phyloP scores from a whole-genome alignment of 495 filamentous ascomycete genomes.

The Hypoxylon perforatum region DNA sequence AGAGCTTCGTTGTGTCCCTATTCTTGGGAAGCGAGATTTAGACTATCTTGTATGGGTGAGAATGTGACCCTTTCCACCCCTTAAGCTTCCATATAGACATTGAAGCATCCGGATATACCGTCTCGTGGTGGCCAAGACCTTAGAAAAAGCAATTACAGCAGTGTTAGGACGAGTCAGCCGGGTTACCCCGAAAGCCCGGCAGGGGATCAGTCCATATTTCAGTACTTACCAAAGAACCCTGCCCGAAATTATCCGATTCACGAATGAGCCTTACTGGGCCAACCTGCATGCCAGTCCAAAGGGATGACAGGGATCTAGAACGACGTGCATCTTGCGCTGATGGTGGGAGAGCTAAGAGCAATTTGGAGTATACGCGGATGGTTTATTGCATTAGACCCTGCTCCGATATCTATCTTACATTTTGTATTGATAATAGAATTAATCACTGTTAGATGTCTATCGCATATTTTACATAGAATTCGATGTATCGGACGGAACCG shows the following conservation, averaged over 20 bases:
- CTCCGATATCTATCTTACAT: not conserved
- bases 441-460: not conserved
- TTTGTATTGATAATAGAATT: not conserved
- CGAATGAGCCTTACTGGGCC: conserved; percentile 8
- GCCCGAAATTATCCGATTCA: conserved; percentile 33
- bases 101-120: not conserved
- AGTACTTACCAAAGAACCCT: not conserved
- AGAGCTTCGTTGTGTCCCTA: not conserved
- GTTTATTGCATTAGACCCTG: conserved; percentile 8
- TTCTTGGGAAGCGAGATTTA: not conserved
- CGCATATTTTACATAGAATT: too few species aligned
- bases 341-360: conserved; percentile 1
- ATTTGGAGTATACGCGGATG: conserved; percentile 14
- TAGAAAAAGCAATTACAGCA: not conserved
- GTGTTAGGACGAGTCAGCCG: conserved; percentile 12
- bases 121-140: not conserved
- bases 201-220: conserved; percentile 13
- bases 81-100: not conserved
- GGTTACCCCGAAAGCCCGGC: conserved; percentile 16
- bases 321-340: conserved; percentile 16
- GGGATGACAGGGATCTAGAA: conserved; percentile 26
- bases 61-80: not conserved
- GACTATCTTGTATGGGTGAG: not conserved
- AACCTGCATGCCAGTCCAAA: conserved; percentile 28
- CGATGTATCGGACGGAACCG: too few species aligned